These are phyloP conservation scores for Xylariaceae sp. DNA, from an alignment of 2,329 filamentous ascomycete genomes.

Conservation along the genomic window DNA sequence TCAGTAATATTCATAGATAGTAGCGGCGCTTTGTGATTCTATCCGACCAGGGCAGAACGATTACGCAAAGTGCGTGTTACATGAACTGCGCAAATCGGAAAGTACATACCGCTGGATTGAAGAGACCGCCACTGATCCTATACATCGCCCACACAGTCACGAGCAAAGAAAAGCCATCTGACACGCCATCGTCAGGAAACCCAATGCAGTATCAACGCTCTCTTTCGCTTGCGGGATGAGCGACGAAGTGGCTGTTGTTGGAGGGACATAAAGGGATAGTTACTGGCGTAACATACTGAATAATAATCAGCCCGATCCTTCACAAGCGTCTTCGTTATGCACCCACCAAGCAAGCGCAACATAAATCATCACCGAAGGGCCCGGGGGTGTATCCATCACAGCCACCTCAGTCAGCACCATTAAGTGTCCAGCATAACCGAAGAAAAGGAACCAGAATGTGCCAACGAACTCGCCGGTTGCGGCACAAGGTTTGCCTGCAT, in stretches of 20 bases:
- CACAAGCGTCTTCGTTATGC: background rate
- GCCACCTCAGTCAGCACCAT: constrained; percentile 35
- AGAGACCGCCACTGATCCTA: constrained; percentile 51
- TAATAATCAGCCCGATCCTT: background rate
- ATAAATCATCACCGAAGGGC: constrained; percentile 44
- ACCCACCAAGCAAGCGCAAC: constrained; percentile 46
- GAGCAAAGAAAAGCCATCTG: constrained; percentile 48
- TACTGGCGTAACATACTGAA: constrained; percentile 11
- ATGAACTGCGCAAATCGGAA: background rate
- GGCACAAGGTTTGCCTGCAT: constrained; percentile 44
- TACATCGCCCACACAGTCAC: constrained; percentile 58
- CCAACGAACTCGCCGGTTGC: constrained; percentile 50
- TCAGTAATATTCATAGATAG: constrained; percentile 3
- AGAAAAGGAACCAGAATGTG: constrained; percentile 51
- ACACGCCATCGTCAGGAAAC: background rate
- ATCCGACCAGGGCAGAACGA: too few species aligned
- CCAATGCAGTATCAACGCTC: background rate
- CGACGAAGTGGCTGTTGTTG: background rate
- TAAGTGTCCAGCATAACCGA: constrained; percentile 45
- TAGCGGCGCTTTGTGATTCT: too few species aligned
- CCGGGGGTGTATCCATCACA: constrained; percentile 16
- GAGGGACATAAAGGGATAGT: background rate
- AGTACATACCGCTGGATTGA: constrained; percentile 47
- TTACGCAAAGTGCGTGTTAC: background rate
- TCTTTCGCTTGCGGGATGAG: background rate